Percentiles rank a stretch among this genome's conserved stretches.
Evolutionary conservation across 2,329 filamentous ascomycete genomes (phyloP).

Genomic region (Pleomassaria siparia): DNA sequence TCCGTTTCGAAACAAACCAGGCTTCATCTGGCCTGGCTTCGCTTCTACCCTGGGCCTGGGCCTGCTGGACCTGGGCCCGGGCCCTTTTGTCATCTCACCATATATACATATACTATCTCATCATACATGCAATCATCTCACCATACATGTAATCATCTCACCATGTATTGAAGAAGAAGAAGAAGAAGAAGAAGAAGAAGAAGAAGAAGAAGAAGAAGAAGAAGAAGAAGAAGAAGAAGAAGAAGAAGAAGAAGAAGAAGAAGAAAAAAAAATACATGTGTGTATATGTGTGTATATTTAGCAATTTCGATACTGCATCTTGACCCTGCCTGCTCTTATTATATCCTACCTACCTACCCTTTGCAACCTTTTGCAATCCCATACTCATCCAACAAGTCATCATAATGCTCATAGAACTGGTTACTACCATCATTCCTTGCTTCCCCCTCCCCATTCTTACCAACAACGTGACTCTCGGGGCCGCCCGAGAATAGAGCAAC

Average conservation of each 20-base stretch:
- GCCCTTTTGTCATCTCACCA: too few species aligned
- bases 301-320: slow-evolving; percentile 1
- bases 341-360: not conserved
- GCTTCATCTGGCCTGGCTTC: slow-evolving; percentile 8
- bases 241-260: too few species aligned
- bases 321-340: too few species aligned
- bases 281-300: not conserved
- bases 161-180: not conserved
- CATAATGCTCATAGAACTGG: slow-evolving; percentile 18
- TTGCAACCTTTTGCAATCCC: not conserved
- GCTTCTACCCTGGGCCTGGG: too few species aligned
- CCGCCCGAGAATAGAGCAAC: not conserved
- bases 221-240: too few species aligned
- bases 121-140: too few species aligned
- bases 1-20: slow-evolving; percentile 13
- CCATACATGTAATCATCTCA: too few species aligned
- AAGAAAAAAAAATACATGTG: too few species aligned
- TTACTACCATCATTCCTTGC: slow-evolving; percentile 9
- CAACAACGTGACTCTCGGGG: slow-evolving; percentile 12
- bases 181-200: too few species aligned
- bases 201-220: too few species aligned
- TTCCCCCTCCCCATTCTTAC: not conserved
- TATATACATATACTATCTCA: too few species aligned
- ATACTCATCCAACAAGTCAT: slow-evolving; percentile 20
- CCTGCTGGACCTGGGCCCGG: too few species aligned